phyloP scores from a whole-genome alignment of 2,329 filamentous ascomycete genomes.

The Colletotrichum sp. region DNA sequence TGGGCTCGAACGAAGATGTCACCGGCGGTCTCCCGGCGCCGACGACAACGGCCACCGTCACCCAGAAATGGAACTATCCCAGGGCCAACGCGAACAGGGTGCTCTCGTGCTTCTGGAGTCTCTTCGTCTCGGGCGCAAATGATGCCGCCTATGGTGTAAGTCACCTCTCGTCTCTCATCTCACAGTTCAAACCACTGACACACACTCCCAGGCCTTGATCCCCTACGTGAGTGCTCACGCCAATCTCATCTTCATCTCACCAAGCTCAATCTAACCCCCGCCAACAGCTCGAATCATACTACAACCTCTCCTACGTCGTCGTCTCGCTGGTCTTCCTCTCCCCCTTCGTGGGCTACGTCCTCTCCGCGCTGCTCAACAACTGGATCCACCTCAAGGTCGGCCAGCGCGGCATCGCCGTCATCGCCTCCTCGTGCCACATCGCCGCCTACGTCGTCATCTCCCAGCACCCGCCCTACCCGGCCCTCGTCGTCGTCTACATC shows the following conservation, averaged over 20 bases:
- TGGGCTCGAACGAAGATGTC: neutral
- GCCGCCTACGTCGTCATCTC: slow-evolving; percentile 68
- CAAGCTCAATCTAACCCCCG: slow-evolving; percentile 25
- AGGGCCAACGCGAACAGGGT: slow-evolving; percentile 52
- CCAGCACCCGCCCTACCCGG: slow-evolving; percentile 71
- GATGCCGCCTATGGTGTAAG: slow-evolving; percentile 63
- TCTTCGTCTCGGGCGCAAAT: slow-evolving; percentile 63
- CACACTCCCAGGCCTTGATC: slow-evolving; percentile 46
- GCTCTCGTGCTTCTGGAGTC: slow-evolving; percentile 60
- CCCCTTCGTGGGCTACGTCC: slow-evolving; percentile 67
- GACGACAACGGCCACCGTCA: neutral
- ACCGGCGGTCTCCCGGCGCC: slow-evolving; percentile 9
- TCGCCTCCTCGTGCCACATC: slow-evolving; percentile 65
- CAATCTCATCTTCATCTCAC: slow-evolving; percentile 23
- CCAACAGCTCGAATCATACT: slow-evolving; percentile 49
- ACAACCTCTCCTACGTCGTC: slow-evolving; percentile 63
- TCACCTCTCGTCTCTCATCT: neutral
- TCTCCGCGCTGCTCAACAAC: slow-evolving; percentile 67
- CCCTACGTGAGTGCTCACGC: slow-evolving; percentile 45
- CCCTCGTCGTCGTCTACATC: slow-evolving; percentile 68
- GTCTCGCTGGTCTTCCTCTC: slow-evolving; percentile 71
- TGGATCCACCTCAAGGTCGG: slow-evolving; percentile 38
- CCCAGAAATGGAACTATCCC: slow-evolving; percentile 55
- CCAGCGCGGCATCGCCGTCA: slow-evolving; percentile 63
- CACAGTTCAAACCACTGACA: slow-evolving; percentile 4